phyloP scores from a whole-genome alignment of 2,329 filamentous ascomycete genomes.

The Trichophyton equinum region DNA sequence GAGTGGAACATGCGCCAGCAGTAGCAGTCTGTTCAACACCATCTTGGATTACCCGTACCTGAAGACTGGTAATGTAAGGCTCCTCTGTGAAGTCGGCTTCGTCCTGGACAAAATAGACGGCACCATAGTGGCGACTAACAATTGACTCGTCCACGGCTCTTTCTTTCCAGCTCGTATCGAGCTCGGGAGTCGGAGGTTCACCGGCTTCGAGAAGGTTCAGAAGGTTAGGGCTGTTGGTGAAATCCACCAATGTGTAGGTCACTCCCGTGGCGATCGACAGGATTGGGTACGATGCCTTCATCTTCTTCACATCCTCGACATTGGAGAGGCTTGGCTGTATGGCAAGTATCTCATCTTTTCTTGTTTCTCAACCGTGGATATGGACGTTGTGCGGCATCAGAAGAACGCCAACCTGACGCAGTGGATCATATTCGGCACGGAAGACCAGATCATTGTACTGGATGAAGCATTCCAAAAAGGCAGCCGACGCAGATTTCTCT shows the following conservation, averaged over 20 bases:
- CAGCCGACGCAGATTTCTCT: conserved; percentile 7
- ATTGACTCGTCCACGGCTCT: background rate
- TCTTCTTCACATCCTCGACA: conserved; percentile 17
- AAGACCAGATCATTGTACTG: conserved; percentile 27
- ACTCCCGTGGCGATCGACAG: conserved; percentile 61
- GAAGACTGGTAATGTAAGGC: conserved; percentile 21
- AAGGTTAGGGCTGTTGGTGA: conserved; percentile 19
- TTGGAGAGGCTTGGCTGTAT: conserved; percentile 18
- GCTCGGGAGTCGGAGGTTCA: conserved; percentile 18
- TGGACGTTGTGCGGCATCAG: conserved; percentile 56
- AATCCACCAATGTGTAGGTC: conserved; percentile 34
- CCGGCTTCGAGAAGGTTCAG: conserved; percentile 16
- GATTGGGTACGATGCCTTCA: conserved; percentile 33
- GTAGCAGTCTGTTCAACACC: conserved; percentile 39
- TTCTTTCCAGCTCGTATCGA: conserved; percentile 21
- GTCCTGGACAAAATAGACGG: conserved; percentile 22
- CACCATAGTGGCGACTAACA: conserved; percentile 17
- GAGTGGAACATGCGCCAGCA: conserved; percentile 38
- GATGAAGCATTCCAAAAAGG: conserved; percentile 8
- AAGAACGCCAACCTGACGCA: conserved; percentile 41
- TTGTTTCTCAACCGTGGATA: conserved; percentile 38
- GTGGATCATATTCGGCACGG: conserved; percentile 28
- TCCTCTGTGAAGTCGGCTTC: conserved; percentile 17
- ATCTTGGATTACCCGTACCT: conserved; percentile 21
- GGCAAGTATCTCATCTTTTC: conserved; percentile 18